phyloP scores from a whole-genome alignment of 2,329 filamentous ascomycete species.

The Penicillium rolfsii region DNA sequence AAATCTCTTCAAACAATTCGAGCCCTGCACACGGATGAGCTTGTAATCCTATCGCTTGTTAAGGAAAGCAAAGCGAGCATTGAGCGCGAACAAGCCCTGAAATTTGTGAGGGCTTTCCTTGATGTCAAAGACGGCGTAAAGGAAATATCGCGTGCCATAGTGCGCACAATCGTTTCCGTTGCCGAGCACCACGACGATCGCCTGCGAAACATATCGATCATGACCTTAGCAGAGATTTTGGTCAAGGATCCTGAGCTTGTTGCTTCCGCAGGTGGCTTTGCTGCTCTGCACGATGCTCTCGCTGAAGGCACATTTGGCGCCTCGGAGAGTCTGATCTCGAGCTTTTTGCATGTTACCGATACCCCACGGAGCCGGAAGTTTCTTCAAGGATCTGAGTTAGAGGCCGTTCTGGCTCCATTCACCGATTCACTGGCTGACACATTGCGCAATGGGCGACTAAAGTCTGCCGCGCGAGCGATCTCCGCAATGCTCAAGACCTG shows the following conservation, averaged over 20 bases:
- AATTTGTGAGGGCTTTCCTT: slow-evolving; percentile 91
- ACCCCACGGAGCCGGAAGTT: slow-evolving; percentile 78
- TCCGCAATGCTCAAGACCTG: slow-evolving; percentile 89
- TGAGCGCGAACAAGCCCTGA: slow-evolving; percentile 93
- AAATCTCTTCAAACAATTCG: slow-evolving; percentile 88
- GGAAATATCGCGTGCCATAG: slow-evolving; percentile 83
- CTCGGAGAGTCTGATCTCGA: slow-evolving; percentile 82
- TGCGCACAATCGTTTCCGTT: slow-evolving; percentile 86
- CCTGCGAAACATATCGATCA: slow-evolving; percentile 83
- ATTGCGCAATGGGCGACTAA: slow-evolving; percentile 67
- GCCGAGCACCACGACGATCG: slow-evolving; percentile 86
- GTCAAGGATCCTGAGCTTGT: slow-evolving; percentile 81
- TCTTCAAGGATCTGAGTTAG: slow-evolving; percentile 84
- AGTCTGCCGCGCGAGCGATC: slow-evolving; percentile 90
- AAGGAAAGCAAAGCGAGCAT: slow-evolving; percentile 98
- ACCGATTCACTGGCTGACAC: slow-evolving; percentile 72
- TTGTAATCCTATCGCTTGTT: slow-evolving; percentile 88
- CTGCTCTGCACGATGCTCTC: slow-evolving; percentile 86
- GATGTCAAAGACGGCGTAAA: slow-evolving; percentile 91
- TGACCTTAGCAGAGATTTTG: slow-evolving; percentile 90
- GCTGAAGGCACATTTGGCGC: slow-evolving; percentile 90
- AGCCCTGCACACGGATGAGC: slow-evolving; percentile 83
- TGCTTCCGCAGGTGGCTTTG: slow-evolving; percentile 80
- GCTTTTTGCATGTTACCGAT: slow-evolving; percentile 89
- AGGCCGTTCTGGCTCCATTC: slow-evolving; percentile 87